These are phyloP conservation scores for Umbelopsis sp. DNA, from an alignment of 371 early-diverging fungal genomes.

Conservation along the genomic window DNA sequence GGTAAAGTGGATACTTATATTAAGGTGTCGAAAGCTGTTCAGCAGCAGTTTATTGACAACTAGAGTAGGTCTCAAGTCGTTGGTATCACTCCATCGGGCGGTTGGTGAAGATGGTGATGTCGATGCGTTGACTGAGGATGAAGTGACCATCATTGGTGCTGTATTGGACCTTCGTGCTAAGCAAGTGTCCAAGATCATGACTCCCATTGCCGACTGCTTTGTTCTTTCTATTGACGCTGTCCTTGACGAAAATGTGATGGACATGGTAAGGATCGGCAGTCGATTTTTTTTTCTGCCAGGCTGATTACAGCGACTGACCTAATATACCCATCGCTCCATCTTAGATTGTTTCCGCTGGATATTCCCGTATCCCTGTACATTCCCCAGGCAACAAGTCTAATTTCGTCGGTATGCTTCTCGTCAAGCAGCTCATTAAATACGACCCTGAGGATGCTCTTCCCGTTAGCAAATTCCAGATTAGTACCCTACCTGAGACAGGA, in stretches of 20 bases:
- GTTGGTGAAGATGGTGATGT: slow-evolving; percentile 61
- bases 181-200: slow-evolving; percentile 84
- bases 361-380: slow-evolving; percentile 91
- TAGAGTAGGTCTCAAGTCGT: slow-evolving; percentile 77
- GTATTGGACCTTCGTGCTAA: slow-evolving; percentile 91
- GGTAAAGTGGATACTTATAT: slow-evolving; percentile 34
- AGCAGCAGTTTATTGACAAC: too few relatives aligned
- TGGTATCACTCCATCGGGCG: slow-evolving; percentile 87
- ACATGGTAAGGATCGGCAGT: slow-evolving; percentile 37
- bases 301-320: background rate
- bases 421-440: slow-evolving; percentile 83
- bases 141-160: slow-evolving; percentile 90
- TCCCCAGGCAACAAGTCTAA: slow-evolving; percentile 59
- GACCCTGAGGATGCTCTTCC: slow-evolving; percentile 85
- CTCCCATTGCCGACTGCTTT: slow-evolving; percentile 82
- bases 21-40: too few relatives aligned
- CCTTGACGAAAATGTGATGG: slow-evolving; percentile 68
- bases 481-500: slow-evolving; percentile 74
- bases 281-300: too few relatives aligned
- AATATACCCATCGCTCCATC: background rate
- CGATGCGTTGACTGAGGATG: slow-evolving; percentile 86
- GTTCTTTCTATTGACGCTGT: slow-evolving; percentile 74
- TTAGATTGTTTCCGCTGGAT: slow-evolving; percentile 81
- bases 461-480: slow-evolving; percentile 68
- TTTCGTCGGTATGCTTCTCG: slow-evolving; percentile 88